Evolutionary conservation across 495 filamentous ascomycete genomes (phyloP).

Genomic region (Aspergillus ostianus): DNA sequence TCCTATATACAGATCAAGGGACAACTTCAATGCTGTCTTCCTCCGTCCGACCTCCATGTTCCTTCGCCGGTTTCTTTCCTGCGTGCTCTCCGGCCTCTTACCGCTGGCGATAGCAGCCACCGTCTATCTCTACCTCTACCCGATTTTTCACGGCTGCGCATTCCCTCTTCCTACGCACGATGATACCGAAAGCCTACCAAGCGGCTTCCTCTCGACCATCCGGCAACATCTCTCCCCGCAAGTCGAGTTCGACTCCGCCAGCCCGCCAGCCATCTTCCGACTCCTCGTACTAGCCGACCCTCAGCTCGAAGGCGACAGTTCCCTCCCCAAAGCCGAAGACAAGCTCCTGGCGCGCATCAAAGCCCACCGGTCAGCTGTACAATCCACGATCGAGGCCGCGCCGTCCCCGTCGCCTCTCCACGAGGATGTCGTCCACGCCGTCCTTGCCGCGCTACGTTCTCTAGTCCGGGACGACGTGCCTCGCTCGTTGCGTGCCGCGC

Average conservation of each 20-base stretch:
- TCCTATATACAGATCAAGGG: neutral
- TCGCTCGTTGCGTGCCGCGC: constrained; percentile 54
- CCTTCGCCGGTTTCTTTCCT: constrained; percentile 57
- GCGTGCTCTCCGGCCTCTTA: constrained; percentile 62
- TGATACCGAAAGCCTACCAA: neutral
- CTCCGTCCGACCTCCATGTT: constrained; percentile 39
- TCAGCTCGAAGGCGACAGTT: constrained; percentile 91
- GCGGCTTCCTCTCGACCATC: constrained; percentile 41
- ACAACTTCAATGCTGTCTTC: constrained; percentile 20
- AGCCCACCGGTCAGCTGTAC: constrained; percentile 43
- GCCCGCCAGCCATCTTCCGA: constrained; percentile 61
- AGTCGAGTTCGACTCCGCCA: constrained; percentile 18
- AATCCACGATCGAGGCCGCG: constrained; percentile 7
- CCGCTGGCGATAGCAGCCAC: constrained; percentile 68
- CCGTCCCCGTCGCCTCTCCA: constrained; percentile 16
- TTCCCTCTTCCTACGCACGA: constrained; percentile 61
- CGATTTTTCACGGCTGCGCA: constrained; percentile 74
- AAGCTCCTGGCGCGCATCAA: constrained; percentile 58
- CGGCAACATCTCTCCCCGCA: constrained; percentile 42
- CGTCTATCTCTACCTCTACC: constrained; percentile 85
- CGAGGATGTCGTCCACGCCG: constrained; percentile 32
- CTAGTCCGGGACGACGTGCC: constrained; percentile 64
- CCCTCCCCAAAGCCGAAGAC: constrained; percentile 61
- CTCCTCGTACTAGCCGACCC: constrained; percentile 91
- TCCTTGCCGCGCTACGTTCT: constrained; percentile 48